Evolutionary conservation across 1,284 basidiomycete species (phyloP), one percentile per base, ranked within the genome.

Genomic region (Papiliotrema fonsecae): DNA sequence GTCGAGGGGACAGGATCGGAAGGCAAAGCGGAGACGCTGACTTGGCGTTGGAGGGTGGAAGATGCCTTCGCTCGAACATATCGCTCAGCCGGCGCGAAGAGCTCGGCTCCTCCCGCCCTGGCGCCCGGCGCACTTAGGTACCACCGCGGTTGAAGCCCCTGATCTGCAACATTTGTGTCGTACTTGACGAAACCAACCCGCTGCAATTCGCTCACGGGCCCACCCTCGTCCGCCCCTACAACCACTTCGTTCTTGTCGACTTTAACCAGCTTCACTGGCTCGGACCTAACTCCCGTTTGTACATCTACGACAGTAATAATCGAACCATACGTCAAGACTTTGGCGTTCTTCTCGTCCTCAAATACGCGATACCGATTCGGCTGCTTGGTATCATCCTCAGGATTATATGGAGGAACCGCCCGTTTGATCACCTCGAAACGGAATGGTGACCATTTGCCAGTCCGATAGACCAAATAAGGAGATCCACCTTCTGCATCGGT

Each of bases 181-280:
- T n/a, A n/a, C n/a, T n/a, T 80, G 66, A 92, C 87, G 40, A 97
- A 77, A 0, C 90, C 92, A 51, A 97, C 86, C 74, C 94, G 91
- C 75, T 97, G 92, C 82, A 97, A 88, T 70, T 96, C 92, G 62
- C 88, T 92, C 49, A 97, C 88, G 21, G 91, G 91, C 32, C 67
- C 62, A 1, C 69, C 67, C 4, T 60, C 38, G 69, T 89, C 86
- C 56, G 87, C 86, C 22, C 80, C 76, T 9, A 84, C 83, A 42
- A 88, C 54, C 14, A 75, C 87, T 50, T 85, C 80, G 26, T 88
- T 88, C 67, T 91, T 91, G 68, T 94, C 92, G 14, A 97, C 88
- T 70, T 93, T 93, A 55, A 90, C 87, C 45, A 97, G 86, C 54
- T 90, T 78, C 31, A 96, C 78, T 1, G 88, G 85, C n/a, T 88